These are phyloP conservation scores for Hypoxylon trugodes DNA, from an alignment of 495 filamentous ascomycete species.

Conservation along the genomic window DNA sequence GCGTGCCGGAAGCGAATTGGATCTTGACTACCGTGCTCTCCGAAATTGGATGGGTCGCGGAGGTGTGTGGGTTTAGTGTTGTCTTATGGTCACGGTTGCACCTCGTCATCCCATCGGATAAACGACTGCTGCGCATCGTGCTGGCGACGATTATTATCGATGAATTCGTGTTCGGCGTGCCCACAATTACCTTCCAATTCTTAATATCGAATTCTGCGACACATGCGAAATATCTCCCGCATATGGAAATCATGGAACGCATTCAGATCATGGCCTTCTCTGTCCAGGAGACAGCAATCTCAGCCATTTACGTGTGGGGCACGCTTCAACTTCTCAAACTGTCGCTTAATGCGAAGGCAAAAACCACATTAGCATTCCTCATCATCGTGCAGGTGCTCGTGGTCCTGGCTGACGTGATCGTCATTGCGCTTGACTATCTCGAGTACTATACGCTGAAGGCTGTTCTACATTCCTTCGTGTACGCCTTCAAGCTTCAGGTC, in stretches of 20 bases:
- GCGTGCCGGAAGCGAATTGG: conserved; percentile 52
- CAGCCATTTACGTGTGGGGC: conserved; percentile 67
- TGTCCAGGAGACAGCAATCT: conserved; percentile 69
- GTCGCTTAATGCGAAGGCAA: conserved; percentile 50
- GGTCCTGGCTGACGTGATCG: conserved; percentile 52
- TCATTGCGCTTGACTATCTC: conserved; percentile 65
- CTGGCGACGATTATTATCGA: conserved; percentile 67
- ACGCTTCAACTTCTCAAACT: conserved; percentile 59
- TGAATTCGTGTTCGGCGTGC: conserved; percentile 62
- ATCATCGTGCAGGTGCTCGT: conserved; percentile 65
- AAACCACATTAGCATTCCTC: conserved; percentile 59
- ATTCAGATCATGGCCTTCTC: conserved; percentile 71
- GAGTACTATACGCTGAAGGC: conserved; percentile 67
- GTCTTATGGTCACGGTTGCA: conserved; percentile 76
- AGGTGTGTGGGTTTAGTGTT: conserved; percentile 73
- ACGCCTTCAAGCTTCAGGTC: conserved; percentile 72
- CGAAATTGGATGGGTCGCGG: conserved; percentile 66
- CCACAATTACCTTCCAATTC: conserved; percentile 65
- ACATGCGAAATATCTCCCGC: conserved; percentile 44
- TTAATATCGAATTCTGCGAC: conserved; percentile 54
- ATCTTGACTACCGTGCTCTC: conserved; percentile 57
- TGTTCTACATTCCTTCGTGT: conserved; percentile 66
- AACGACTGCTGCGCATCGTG: conserved; percentile 59
- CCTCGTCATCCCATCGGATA: conserved; percentile 59
- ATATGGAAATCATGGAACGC: conserved; percentile 64